Evolutionary conservation across 163 green algal species (phyloP).

Genomic region (Scenedesmus sp.): DNA sequence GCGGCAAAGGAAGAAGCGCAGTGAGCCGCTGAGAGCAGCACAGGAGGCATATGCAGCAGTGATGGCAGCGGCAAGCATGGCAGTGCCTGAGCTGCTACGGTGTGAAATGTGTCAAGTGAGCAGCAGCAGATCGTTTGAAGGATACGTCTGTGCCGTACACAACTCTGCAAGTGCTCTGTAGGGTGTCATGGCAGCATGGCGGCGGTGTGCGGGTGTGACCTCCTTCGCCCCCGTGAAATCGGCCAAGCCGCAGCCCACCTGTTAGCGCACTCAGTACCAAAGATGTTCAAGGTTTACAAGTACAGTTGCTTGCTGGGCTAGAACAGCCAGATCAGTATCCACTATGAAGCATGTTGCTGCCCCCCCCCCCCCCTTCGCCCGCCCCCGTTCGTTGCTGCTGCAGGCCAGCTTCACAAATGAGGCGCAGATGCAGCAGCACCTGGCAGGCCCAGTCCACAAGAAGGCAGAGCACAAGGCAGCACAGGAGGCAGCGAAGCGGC

Average conservation of each 20-base stretch:
- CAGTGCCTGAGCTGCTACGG: background rate
- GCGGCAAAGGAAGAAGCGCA: constrained; percentile 28
- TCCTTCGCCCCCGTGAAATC: too few relatives aligned
- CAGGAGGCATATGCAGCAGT: constrained; percentile 45
- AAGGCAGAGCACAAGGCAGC: constrained; percentile 52
- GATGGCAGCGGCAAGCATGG: constrained; percentile 22
- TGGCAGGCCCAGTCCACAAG: constrained; percentile 58
- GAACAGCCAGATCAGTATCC: too few relatives aligned
- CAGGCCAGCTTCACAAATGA: constrained; percentile 51
- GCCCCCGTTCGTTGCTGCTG: background rate
- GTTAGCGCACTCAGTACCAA: background rate
- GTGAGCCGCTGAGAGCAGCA: constrained; percentile 51
- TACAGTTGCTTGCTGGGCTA: too few relatives aligned
- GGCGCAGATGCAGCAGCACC: constrained; percentile 55
- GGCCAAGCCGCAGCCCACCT: too few relatives aligned
- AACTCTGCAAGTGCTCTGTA: background rate
- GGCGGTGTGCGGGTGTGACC: background rate
- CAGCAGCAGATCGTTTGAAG: background rate
- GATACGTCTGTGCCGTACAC: background rate
- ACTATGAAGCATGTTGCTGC: background rate
- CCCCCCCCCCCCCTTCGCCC: background rate
- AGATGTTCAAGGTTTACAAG: background rate
- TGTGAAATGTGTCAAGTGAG: constrained; percentile 61
- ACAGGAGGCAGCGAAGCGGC: constrained; percentile 31
- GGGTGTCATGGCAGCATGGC: background rate